phyloP scores from a whole-genome alignment of 2,329 filamentous ascomycete species.

The Cadophora gregata region DNA sequence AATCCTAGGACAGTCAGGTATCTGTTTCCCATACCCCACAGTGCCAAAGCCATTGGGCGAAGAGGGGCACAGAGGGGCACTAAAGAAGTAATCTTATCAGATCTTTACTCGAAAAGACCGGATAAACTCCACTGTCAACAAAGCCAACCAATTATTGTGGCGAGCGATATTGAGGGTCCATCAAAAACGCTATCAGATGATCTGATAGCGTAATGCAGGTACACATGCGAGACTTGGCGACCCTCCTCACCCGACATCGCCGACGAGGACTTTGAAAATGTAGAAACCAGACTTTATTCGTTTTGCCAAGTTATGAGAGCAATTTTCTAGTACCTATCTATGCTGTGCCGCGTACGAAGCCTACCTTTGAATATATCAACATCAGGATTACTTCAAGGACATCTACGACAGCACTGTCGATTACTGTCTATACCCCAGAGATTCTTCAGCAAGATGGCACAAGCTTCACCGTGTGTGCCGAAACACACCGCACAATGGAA shows the following conservation, averaged over 20 bases:
- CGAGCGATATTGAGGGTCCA: neutral
- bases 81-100: slow-evolving; percentile 3
- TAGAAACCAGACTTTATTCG: neutral
- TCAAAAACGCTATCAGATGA: slow-evolving; percentile 11
- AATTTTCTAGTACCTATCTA: neutral
- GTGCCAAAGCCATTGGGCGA: neutral
- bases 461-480: neutral
- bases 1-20: no score
- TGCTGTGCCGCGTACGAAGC: slow-evolving; percentile 7
- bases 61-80: neutral
- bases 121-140: neutral
- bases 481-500: slow-evolving; percentile 13
- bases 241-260: slow-evolving; percentile 9
- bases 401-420: neutral
- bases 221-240: slow-evolving; percentile 8
- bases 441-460: neutral
- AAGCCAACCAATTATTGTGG: neutral
- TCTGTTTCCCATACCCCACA: neutral
- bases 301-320: neutral
- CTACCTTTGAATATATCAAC: neutral
- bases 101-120: neutral
- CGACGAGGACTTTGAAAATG: neutral
- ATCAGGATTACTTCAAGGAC: neutral
- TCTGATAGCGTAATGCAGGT: slow-evolving; percentile 17
- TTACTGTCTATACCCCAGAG: neutral